phyloP scores from a whole-genome alignment of 1,139 yeast species.

The Petasospora fabianii region DNA sequence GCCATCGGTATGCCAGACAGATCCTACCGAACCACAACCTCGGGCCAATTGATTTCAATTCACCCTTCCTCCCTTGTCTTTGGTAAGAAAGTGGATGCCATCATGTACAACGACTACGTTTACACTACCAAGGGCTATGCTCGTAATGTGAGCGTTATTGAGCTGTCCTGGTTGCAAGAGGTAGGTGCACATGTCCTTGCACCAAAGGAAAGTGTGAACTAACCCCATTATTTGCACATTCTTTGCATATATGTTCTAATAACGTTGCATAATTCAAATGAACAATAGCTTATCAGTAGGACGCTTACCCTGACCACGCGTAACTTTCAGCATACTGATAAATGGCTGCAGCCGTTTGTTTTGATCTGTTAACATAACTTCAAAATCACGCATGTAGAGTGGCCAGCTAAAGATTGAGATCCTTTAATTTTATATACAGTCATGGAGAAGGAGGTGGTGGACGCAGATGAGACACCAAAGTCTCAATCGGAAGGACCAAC shows the following conservation, averaged over 20 bases:
- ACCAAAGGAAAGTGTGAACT: constrained; percentile 14
- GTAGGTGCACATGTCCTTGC: constrained; percentile 31
- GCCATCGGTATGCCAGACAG: constrained; percentile 96
- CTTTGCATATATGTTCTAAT: too few species aligned
- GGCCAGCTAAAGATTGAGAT: too few species aligned
- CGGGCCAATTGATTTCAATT: constrained; percentile 77
- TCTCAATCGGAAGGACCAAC: too few species aligned
- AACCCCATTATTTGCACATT: too few species aligned
- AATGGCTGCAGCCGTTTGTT: background rate
- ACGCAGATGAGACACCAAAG: background rate
- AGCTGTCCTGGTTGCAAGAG: constrained; percentile 83
- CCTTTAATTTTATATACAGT: background rate
- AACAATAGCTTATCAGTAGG: too few species aligned
- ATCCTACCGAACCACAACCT: constrained; percentile 78
- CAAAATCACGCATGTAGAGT: too few species aligned
- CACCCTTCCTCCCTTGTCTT: constrained; percentile 92
- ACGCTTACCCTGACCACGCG: too few species aligned
- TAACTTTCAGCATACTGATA: too few species aligned
- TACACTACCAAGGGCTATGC: constrained; percentile 93
- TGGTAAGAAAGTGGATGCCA: constrained; percentile 78
- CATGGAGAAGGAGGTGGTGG: background rate
- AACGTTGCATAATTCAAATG: too few species aligned
- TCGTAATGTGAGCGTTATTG: constrained; percentile 79
- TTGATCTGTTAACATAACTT: background rate
- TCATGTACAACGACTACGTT: constrained; percentile 93